A percentile compares a stretch with the other conserved stretches of the same genome.
Conservation (phyloP, 768 basidiomycete genomes). For the Daedaleopsis sinensis region DNA sequence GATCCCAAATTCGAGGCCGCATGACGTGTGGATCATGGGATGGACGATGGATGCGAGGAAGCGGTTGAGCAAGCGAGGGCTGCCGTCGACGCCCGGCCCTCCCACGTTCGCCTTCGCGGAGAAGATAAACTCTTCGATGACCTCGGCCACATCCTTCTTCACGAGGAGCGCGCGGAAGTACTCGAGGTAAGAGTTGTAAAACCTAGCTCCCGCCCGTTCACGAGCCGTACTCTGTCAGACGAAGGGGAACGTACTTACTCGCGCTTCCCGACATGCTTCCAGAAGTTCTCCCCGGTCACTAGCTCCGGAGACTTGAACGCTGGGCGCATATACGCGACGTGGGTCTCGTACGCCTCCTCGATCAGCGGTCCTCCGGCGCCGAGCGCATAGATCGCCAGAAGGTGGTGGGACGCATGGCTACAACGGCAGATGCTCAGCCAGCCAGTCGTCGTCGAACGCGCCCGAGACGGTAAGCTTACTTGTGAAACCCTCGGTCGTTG, state of each 20-base stretch:
- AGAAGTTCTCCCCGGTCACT: conserved; percentile 52
- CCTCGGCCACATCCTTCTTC: conserved; percentile 44
- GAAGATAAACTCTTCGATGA: conserved; percentile 68
- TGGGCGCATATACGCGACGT: conserved; percentile 42
- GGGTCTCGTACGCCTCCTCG: conserved; percentile 44
- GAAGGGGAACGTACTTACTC: conserved; percentile 49
- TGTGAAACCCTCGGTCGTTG: conserved; percentile 50
- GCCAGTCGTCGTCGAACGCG: background rate
- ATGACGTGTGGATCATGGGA: conserved; percentile 65
- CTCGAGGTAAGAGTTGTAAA: conserved; percentile 57
- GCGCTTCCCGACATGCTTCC: conserved; percentile 58
- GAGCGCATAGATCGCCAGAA: conserved; percentile 49
- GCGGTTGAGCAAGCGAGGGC: conserved; percentile 63
- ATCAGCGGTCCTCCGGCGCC: conserved; percentile 51
- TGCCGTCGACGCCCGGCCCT: conserved; percentile 17
- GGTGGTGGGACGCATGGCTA: conserved; percentile 8
- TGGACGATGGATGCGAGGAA: conserved; percentile 61
- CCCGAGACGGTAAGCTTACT: conserved; percentile 37
- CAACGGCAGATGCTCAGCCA: background rate
- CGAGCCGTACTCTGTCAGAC: background rate
- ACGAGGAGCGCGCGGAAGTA: conserved; percentile 52
- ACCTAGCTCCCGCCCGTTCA: conserved; percentile 39
- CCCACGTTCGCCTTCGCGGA: conserved; percentile 35
- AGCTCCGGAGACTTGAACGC: conserved; percentile 46
- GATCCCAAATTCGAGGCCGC: conserved; percentile 63